These are phyloP conservation scores for Nakataea oryzae DNA, from an alignment of 2,329 filamentous ascomycete species.

Conservation along the genomic window DNA sequence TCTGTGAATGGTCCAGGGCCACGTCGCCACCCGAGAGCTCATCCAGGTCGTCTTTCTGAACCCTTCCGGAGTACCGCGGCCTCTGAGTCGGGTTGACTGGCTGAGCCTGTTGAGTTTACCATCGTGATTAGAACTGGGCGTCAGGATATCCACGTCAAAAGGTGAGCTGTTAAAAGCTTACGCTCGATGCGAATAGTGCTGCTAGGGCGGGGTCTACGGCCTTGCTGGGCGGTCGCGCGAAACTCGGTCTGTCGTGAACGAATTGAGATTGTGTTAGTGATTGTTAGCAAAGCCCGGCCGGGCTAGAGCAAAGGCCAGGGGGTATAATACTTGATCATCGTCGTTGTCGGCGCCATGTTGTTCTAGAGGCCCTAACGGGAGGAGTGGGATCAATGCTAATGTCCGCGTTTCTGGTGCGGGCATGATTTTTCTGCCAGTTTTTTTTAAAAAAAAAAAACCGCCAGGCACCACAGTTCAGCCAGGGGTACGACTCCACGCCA, in stretches of 20 bases:
- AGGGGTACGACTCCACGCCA: background rate
- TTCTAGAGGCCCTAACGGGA: background rate
- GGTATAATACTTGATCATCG: background rate
- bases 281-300: background rate
- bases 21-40: constrained; percentile 15
- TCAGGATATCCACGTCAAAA: background rate
- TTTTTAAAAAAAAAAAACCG: background rate
- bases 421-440: background rate
- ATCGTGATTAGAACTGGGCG: background rate
- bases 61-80: constrained; percentile 27
- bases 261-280: background rate
- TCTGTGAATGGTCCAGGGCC: constrained; percentile 17
- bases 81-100: constrained; percentile 36
- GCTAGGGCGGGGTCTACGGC: constrained; percentile 58
- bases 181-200: constrained; percentile 63
- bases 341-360: background rate
- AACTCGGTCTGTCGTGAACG: constrained; percentile 4
- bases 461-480: no score
- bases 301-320: background rate
- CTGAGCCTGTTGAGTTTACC: constrained; percentile 28
- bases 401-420: background rate
- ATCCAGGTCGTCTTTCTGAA: constrained; percentile 11
- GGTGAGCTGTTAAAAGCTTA: constrained; percentile 28
- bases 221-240: constrained; percentile 20
- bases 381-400: background rate